Evolutionary conservation across 768 basidiomycete species (phyloP).

Genomic region (Lentinula lateritia): DNA sequence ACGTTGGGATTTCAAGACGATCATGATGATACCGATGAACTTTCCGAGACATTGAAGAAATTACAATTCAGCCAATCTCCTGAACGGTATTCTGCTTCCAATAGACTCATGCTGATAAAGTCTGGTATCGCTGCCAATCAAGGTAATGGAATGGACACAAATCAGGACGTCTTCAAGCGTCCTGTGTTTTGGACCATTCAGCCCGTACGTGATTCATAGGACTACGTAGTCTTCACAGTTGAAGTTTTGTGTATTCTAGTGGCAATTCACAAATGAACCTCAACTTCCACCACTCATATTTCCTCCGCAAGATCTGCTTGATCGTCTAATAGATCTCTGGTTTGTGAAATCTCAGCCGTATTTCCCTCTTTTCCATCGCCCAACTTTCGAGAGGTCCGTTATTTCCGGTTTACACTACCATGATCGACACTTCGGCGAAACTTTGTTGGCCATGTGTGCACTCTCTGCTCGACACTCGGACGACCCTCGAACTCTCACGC

Average conservation of each 20-base stretch:
- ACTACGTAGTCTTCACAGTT: neutral
- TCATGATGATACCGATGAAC: neutral
- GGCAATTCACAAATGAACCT: neutral
- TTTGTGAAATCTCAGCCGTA: slow-evolving; percentile 40
- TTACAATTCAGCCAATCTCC: neutral
- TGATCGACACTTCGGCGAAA: slow-evolving; percentile 32
- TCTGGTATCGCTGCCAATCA: neutral
- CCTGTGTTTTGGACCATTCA: neutral
- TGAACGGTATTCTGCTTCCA: neutral
- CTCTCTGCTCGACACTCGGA: slow-evolving; percentile 36
- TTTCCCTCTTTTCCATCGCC: slow-evolving; percentile 45
- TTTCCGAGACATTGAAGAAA: neutral
- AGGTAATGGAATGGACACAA: too few species aligned
- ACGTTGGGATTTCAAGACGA: neutral
- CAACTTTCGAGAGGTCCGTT: slow-evolving; percentile 34
- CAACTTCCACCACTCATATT: slow-evolving; percentile 19
- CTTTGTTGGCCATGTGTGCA: slow-evolving; percentile 46
- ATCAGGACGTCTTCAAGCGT: neutral
- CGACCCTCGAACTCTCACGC: slow-evolving; percentile 23
- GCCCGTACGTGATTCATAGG: neutral
- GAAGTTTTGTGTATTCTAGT: neutral
- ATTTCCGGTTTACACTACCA: slow-evolving; percentile 26
- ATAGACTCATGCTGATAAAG: neutral
- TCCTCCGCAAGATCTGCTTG: slow-evolving; percentile 45
- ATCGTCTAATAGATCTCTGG: slow-evolving; percentile 40